Evolutionary conservation across 2,329 filamentous ascomycete species (phyloP).

Genomic region (Apiospora marii): DNA sequence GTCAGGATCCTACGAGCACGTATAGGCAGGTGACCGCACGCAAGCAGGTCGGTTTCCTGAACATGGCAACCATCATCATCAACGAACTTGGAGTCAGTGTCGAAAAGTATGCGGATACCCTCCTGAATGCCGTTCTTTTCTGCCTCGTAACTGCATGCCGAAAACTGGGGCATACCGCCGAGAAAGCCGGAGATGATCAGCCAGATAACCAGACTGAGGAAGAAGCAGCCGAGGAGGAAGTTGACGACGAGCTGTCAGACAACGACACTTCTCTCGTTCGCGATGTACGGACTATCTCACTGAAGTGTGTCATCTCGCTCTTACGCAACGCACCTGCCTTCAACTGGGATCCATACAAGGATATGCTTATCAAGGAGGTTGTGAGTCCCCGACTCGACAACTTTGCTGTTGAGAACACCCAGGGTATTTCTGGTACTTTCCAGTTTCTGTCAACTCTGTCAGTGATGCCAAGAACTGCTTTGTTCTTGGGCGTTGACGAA

Average conservation of each 20-base stretch:
- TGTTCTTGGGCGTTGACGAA: conserved; percentile 69
- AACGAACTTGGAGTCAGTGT: conserved; percentile 82
- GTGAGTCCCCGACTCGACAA: conserved; percentile 80
- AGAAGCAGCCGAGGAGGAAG: conserved; percentile 47
- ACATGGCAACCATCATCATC: conserved; percentile 89
- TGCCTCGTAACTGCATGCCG: conserved; percentile 78
- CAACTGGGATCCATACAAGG: conserved; percentile 76
- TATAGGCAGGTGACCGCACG: conserved; percentile 69
- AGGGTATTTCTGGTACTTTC: conserved; percentile 85
- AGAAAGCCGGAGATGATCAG: conserved; percentile 1
- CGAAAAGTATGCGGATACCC: conserved; percentile 68
- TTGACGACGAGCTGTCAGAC: conserved; percentile 35
- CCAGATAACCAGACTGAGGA: conserved; percentile 40
- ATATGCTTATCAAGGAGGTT: conserved; percentile 75
- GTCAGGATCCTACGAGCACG: conserved; percentile 65
- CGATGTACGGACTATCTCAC: conserved; percentile 72
- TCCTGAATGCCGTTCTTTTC: conserved; percentile 82
- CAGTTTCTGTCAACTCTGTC: conserved; percentile 86
- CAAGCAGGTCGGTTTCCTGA: conserved; percentile 89
- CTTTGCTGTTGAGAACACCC: conserved; percentile 84
- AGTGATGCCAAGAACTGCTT: conserved; percentile 67
- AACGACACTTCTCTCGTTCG: conserved; percentile 67
- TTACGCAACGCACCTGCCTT: conserved; percentile 77
- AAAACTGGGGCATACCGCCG: conserved; percentile 51
- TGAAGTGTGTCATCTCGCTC: conserved; percentile 83